Base-by-base conservation (phyloP, 176 grass and related monocot species). In the Hordeum vulgare region DNA sequence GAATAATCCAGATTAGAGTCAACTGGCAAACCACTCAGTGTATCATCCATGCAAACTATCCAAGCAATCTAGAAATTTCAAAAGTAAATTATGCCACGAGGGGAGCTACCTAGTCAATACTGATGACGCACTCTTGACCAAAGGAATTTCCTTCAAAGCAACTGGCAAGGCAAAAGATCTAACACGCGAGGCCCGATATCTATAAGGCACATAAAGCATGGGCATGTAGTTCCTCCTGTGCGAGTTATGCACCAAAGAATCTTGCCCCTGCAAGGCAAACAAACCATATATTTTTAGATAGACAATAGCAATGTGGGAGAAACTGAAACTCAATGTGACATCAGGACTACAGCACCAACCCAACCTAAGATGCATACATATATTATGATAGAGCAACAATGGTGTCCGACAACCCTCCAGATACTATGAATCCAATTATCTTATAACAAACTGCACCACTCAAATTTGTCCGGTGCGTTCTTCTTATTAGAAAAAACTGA, bases 51-150 rank as follows among this genome's bases (percentile, higher is more conserved):
- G 62, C 37, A 44, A 78, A 85, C 42, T 44, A 66, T 65, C 11
- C 82, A 37, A 71, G 67, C 25, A 76, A 64, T 74, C 27, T 2
- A 81, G 21, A 17, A 85, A 81, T 2, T 59, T 73, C 45, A 31
- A 4, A 41, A 40, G 28, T 56, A 80, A 51, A 83, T 39, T 61
- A 85, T 72, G 45, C 40, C 44, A 71, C 8, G 51, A 92, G 66
- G 18, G 54, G 14, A 70, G 84, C 51, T 92, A 98, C 93, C 85
- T 95, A 73, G 89, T 90, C 44, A 95, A 82, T 86, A 83, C 80
- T 81, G 74, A 79, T 14, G 89, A 83, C 26, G 82, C 73, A 57
- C 77, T 88, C 89, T 94, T 98, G 67, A 98, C 41, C 81, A 98
- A 82, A 83, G 93, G 89, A 69, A 91, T 85, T 58, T 76, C 88